A percentile compares a stretch with the other conserved stretches of the same genome.
These are phyloP conservation scores for Nicotiana tomentosiformis DNA, from an alignment of 257 asterid genomes.

Conservation along the genomic window DNA sequence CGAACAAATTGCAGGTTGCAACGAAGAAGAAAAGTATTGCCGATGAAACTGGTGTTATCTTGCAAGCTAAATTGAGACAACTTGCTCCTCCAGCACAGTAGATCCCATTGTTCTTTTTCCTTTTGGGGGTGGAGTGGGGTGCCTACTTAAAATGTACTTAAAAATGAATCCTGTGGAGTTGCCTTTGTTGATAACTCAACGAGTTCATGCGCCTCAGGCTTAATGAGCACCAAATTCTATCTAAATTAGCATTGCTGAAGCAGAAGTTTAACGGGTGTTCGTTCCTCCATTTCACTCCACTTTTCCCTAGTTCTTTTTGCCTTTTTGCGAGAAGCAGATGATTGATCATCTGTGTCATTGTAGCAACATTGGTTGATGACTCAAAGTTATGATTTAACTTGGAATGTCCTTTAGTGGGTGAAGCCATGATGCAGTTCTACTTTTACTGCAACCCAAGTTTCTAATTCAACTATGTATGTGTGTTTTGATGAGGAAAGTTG, in stretches of 20 bases:
- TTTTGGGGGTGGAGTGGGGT: no score
- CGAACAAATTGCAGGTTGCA: slow-evolving; percentile 53
- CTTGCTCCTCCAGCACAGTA: slow-evolving; percentile 47
- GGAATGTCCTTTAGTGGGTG: neutral
- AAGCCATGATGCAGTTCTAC: neutral
- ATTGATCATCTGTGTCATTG: neutral
- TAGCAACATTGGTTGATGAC: neutral
- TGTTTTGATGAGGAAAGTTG: neutral
- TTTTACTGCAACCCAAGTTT: neutral
- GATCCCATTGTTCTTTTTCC: neutral
- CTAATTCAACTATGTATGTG: neutral
- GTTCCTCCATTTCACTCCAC: neutral
- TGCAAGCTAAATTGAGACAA: slow-evolving; percentile 71
- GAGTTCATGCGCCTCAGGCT: neutral
- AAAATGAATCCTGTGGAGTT: neutral
- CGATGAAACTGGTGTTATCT: slow-evolving; percentile 68
- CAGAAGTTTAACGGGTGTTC: neutral
- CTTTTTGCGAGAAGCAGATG: neutral
- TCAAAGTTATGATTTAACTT: neutral
- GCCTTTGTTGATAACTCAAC: neutral
- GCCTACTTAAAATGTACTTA: neutral
- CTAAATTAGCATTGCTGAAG: neutral
- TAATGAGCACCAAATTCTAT: neutral
- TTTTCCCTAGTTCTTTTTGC: neutral
- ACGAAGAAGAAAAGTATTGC: slow-evolving; percentile 73